These are phyloP conservation scores for Backusella australiensis DNA, from an alignment of 192 early-diverging fungal genomes.

Conservation along the genomic window DNA sequence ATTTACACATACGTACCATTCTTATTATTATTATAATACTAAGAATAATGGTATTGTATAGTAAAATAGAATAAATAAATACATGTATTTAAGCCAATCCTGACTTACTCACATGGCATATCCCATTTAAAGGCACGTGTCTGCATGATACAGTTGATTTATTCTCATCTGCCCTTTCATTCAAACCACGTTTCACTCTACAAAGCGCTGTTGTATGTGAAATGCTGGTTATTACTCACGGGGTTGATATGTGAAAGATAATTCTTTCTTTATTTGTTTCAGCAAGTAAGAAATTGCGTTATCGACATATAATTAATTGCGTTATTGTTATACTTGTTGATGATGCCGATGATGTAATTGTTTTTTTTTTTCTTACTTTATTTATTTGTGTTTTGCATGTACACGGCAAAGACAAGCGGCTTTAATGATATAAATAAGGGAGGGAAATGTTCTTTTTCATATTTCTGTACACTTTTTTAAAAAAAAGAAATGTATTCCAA, in stretches of 20 bases:
- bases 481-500: not conserved
- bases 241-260: not conserved
- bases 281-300: not conserved
- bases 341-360: not conserved
- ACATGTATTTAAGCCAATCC: not conserved
- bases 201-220: not conserved
- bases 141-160: not conserved
- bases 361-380: not conserved
- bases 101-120: not conserved
- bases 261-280: not conserved
- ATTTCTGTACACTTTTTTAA: not conserved
- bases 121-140: conserved; percentile 6
- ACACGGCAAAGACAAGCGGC: not conserved
- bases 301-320: not conserved
- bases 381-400: not conserved
- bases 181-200: not conserved
- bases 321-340: not conserved
- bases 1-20: not conserved
- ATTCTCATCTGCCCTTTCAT: conserved; percentile 3
- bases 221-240: not conserved
- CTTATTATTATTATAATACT: not conserved
- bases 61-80: not conserved
- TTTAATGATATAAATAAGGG: not conserved
- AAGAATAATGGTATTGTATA: not conserved
- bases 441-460: not conserved